A percentile compares a stretch with the other conserved stretches of the same genome.
Evolutionary conservation across 2,329 filamentous ascomycete species (phyloP).

Genomic region (Trichothecium sympodiale): DNA sequence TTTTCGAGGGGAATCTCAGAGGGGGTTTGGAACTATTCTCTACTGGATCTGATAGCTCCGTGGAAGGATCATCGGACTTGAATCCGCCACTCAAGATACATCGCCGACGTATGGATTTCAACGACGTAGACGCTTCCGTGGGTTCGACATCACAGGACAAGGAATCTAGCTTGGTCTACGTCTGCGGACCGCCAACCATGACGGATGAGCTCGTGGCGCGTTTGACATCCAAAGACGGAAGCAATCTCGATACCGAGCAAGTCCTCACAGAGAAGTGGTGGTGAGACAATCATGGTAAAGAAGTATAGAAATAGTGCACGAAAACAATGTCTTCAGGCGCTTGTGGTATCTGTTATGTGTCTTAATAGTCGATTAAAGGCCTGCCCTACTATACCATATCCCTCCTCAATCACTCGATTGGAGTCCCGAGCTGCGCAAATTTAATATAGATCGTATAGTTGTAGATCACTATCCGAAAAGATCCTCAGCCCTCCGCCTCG

Average conservation of each 20-base stretch:
- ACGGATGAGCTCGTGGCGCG: constrained; percentile 52
- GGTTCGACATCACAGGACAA: constrained; percentile 15
- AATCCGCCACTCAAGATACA: constrained; percentile 9
- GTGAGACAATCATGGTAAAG: constrained; percentile 20
- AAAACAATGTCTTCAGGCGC: constrained; percentile 1
- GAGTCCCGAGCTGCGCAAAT: too few relatives aligned
- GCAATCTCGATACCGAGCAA: constrained; percentile 30
- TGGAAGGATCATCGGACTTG: not conserved
- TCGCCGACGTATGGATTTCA: constrained; percentile 28
- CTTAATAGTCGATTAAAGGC: too few relatives aligned
- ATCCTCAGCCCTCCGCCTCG: constrained; percentile 59
- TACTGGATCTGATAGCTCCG: constrained; percentile 18
- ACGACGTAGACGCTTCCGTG: constrained; percentile 30
- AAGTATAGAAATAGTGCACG: too few relatives aligned
- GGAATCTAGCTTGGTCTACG: constrained; percentile 42
- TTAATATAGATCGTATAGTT: too few relatives aligned
- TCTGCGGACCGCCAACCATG: constrained; percentile 60
- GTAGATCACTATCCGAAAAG: constrained; percentile 44
- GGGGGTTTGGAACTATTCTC: constrained; percentile 36
- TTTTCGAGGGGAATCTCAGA: constrained; percentile 28
- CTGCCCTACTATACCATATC: too few relatives aligned
- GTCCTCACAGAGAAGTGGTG: constrained; percentile 56
- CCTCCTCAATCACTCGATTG: too few relatives aligned
- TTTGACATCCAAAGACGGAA: constrained; percentile 19
- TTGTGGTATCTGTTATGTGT: constrained; percentile 7